These are phyloP conservation scores for Erythrophleum fordii DNA, from an alignment of 306 rosid species.

Conservation along the genomic window DNA sequence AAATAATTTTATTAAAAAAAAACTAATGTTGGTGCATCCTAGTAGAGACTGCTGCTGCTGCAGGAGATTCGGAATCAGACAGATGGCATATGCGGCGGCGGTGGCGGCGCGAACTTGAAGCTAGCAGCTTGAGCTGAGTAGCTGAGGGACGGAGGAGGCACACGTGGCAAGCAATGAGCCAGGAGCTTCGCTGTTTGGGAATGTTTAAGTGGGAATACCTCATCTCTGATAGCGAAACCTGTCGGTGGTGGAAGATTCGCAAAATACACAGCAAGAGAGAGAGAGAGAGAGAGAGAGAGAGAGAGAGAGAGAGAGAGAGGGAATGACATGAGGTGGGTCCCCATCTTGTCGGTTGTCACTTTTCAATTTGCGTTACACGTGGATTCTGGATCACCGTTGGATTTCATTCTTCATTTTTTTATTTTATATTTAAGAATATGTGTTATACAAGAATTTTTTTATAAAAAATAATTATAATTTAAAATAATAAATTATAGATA, in stretches of 20 bases:
- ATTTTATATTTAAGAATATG: not conserved
- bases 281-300: not conserved
- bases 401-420: not conserved
- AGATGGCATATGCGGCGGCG: not conserved
- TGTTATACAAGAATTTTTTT: too few species aligned
- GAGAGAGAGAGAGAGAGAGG: not conserved
- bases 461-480: too few species aligned
- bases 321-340: too few species aligned
- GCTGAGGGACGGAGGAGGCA: not conserved
- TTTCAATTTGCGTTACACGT: not conserved
- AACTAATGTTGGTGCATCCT: too few species aligned
- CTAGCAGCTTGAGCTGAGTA: not conserved
- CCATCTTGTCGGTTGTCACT: not conserved
- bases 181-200: not conserved
- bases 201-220: slow-evolving; percentile 20
- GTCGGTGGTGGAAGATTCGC: slow-evolving; percentile 39
- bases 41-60: too few species aligned
- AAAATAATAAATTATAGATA: too few species aligned
- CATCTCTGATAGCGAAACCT: slow-evolving; percentile 43
- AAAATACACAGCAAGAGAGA: not conserved
- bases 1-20: too few species aligned
- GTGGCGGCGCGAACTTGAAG: slow-evolving; percentile 32
- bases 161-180: slow-evolving; percentile 42
- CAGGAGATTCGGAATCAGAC: too few species aligned
- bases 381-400: slow-evolving; percentile 3